Base-by-base conservation (phyloP, 179 eudicot genomes). In the Beta lomatogona region DNA sequence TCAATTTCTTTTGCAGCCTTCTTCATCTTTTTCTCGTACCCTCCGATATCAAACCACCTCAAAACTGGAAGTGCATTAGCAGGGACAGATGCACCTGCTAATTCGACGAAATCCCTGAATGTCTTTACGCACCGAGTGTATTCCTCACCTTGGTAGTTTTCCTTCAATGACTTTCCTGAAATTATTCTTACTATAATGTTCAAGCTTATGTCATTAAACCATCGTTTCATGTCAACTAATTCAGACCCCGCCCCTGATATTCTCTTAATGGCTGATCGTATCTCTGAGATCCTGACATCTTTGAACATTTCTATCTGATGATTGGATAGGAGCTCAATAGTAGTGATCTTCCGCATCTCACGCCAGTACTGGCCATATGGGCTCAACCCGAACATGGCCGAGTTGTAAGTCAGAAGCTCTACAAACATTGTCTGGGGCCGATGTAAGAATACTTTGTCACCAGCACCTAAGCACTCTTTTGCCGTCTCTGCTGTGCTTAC, bases 41-140 rank as follows among this genome's bases (percentile, higher is more conserved):
- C 85, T n/a, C 87, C 83, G 7, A 85, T 77, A 61, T 85, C 82
- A 22, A 84, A 69, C 78, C 84, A 77, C 76, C 87, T 63, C 14
- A 84, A 21, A 28, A 63, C 82, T 0, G 89, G 89, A 22, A 88
- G 13, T 19, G 61, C 44, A 73, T 73, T 63, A 54, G 45, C n/a
- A 54, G 45, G 60, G 7, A 54, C 76, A 14, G 22, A 79, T 58
- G 69, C 18, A 6, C 84, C 82, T 41, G 41, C 80, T 41, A 86
- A 55, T 9, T 78, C 81, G 28, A 81, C 64, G 77, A 84, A 84
- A 15, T 77, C 76, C 65, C 57, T 72, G 4, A 81, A 5, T 3
- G 76, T 75, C 57, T 58, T 73, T 4, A 4, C 50, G 36, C 55
- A 71, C 53, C 11, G 22, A 54, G 54, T 18, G 31, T 70, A 46